Evolutionary conservation across 257 asterid genomes (phyloP).

Genomic region (Scutellaria minor): DNA sequence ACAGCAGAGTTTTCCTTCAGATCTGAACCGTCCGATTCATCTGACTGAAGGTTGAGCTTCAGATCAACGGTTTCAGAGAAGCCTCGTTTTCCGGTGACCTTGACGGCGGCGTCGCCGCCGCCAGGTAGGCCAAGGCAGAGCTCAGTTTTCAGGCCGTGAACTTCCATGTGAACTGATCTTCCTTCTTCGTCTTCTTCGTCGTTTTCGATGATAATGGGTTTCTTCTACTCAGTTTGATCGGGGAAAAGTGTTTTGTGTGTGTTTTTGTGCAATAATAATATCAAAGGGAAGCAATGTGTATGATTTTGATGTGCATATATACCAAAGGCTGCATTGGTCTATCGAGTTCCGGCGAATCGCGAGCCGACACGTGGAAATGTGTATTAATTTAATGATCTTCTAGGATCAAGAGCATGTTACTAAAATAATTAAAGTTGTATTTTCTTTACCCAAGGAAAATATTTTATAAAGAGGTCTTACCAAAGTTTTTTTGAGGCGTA

Average conservation of each 20-base stretch:
- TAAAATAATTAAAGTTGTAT: conserved; percentile 43
- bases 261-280: conserved; percentile 32
- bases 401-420: conserved; percentile 87
- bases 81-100: conserved; percentile 55
- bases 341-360: conserved; percentile 29
- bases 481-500: conserved; percentile 33
- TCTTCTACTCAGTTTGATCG: background rate
- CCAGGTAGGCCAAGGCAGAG: conserved; percentile 68
- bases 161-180: conserved; percentile 36
- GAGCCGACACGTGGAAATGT: conserved; percentile 62
- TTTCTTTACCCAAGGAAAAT: conserved; percentile 12
- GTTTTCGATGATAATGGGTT: background rate
- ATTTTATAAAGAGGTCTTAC: background rate
- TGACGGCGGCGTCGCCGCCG: conserved; percentile 36
- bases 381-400: conserved; percentile 43
- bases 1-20: conserved; percentile 41
- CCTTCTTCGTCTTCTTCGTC: background rate
- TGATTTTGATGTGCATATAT: conserved; percentile 41
- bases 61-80: conserved; percentile 69
- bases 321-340: conserved; percentile 40
- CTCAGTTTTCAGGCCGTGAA: conserved; percentile 49
- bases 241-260: conserved; percentile 10
- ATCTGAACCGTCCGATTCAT: conserved; percentile 40
- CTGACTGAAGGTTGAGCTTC: conserved; percentile 57
- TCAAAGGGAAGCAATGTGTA: conserved; percentile 49